Evolutionary conservation across 129 eudicot genomes (phyloP), one percentile per base, ranked within the genome.

Genomic region (Arctium lappa): DNA sequence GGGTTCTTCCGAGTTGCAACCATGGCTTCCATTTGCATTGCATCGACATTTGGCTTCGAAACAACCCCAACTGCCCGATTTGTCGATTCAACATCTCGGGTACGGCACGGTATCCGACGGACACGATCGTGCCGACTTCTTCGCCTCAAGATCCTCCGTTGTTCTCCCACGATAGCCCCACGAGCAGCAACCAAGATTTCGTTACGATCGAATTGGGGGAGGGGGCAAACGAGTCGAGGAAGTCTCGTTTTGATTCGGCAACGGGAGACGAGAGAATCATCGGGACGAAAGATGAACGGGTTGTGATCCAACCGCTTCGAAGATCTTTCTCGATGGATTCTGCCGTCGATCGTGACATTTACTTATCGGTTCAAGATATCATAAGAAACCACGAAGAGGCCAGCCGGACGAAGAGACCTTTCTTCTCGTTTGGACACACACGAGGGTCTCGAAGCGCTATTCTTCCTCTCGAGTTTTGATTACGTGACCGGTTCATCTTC

Each of bases 301-400:
- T 89, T 71, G 40, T 32, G 6, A 77, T 86, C 4, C 88, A 89
- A 78, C 97, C 93, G 2, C 69, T 93, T 36, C 86, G 97, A 74
- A 88, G 98, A 75, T 95, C 98, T 4, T 92, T 95, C 72, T 95
- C 98, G 1, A 89, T 95, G 98, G 97, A 95, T 86, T 95, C 98
- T 16, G 98, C 94, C 1, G 91, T 79, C 2, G 97, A 90, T 53
- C 87, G 92, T 1, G 86, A 88, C 10, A 39, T 92, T 69, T 91
- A 81, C 78, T 72, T 81, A 65, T 81, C 93, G 18, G 85, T 92
- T 69, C 97, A 92, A 82, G 93, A 95, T 81, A 91, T 91, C 15
- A 39, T 86, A 79, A 60, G 92, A 73, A 88, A 79, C 62, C 97
- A 85, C 38, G 98, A 86, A 88, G 82, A 86, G 76, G 89, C 93